Evolutionary conservation across 768 basidiomycete species (phyloP).

Genomic region (Aureoboletus auriporus): DNA sequence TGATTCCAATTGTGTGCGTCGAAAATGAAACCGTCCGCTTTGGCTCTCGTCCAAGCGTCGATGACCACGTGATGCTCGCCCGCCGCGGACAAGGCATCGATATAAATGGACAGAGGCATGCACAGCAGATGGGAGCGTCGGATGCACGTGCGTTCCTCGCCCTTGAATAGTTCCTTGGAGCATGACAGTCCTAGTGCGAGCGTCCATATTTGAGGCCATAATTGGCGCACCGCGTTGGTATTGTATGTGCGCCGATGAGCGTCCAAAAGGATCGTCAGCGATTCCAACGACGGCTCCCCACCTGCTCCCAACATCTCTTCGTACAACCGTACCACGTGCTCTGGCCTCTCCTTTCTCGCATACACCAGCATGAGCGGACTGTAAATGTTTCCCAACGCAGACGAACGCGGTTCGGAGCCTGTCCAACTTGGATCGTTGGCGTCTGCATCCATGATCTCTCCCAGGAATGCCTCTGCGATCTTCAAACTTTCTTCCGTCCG

Average conservation of each 20-base stretch:
- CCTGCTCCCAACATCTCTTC: conserved; percentile 51
- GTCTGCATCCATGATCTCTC: conserved; percentile 40
- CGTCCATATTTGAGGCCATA: conserved; percentile 70
- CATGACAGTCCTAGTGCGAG: conserved; percentile 45
- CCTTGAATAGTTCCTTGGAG: conserved; percentile 31
- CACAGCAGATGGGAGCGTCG: conserved; percentile 59
- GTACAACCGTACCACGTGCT: conserved; percentile 56
- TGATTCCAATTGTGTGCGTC: conserved; percentile 94
- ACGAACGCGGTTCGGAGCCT: conserved; percentile 35
- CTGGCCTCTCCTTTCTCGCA: conserved; percentile 37
- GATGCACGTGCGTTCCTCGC: conserved; percentile 15
- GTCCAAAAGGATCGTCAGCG: conserved; percentile 65
- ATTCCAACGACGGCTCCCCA: conserved; percentile 53
- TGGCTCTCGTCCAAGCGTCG: conserved; percentile 61
- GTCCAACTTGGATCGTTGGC: conserved; percentile 36
- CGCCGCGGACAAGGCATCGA: conserved; percentile 66
- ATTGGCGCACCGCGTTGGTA: conserved; percentile 45
- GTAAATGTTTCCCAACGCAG: conserved; percentile 52
- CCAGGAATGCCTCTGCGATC: conserved; percentile 65
- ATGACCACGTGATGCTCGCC: conserved; percentile 62
- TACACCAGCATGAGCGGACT: conserved; percentile 58
- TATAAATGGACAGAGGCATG: conserved; percentile 75
- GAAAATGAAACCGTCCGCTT: conserved; percentile 63
- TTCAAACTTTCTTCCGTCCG: conserved; percentile 45
- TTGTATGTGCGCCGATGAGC: conserved; percentile 62